Percentiles rank a stretch among this genome's conserved stretches.
phyloP scores from a whole-genome alignment of 2,329 filamentous ascomycete species.

The Daldinia eschscholtzii region DNA sequence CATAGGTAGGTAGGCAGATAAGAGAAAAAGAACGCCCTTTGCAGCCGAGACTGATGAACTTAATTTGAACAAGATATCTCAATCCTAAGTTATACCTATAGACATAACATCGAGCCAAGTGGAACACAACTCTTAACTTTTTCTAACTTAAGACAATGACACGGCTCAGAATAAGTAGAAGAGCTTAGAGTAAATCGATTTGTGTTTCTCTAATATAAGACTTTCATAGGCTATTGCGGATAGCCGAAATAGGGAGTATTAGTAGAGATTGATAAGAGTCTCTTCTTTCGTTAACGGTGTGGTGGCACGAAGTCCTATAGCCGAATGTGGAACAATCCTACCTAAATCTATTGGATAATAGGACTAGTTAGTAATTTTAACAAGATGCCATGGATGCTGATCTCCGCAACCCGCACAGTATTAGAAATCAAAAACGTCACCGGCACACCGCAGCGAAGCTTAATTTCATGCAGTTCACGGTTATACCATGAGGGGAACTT shows the following conservation, averaged over 20 bases:
- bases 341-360: background rate
- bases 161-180: background rate
- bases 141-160: too few species aligned
- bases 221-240: background rate
- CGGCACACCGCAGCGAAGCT: background rate
- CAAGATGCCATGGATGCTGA: background rate
- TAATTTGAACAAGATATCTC: background rate
- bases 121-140: background rate
- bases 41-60: background rate
- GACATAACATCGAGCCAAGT: background rate
- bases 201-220: background rate
- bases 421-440: slow-evolving; percentile 10
- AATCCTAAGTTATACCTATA: background rate
- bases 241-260: too few species aligned
- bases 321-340: background rate
- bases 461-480: background rate
- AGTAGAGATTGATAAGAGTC: background rate
- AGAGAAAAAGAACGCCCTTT: background rate
- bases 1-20: background rate
- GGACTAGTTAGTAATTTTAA: background rate
- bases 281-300: background rate
- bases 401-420: background rate
- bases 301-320: background rate
- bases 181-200: too few species aligned
- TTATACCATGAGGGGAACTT: background rate